Base-by-base conservation (phyloP, 2,329 filamentous ascomycete species). In the Fonsecaea pugnacius region DNA sequence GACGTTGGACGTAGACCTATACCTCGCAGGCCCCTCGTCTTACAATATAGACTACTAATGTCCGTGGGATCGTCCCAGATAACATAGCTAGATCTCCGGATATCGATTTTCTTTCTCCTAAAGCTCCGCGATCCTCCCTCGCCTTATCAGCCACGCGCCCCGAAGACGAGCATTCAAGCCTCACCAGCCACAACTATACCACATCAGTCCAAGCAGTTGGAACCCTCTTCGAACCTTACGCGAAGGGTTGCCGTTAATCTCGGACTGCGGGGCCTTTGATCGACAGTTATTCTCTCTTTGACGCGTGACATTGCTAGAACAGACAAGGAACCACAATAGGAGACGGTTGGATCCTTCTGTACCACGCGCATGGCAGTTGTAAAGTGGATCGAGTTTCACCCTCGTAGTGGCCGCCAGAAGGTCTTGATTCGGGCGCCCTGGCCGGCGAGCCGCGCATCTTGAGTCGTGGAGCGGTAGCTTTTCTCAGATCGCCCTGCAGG, bases 181-280 rank as follows among this genome's bases (percentile, higher is more conserved):
- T 38, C 33, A 38, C 10, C 32, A 59, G 57, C 57, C 57, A 59
- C 57, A 51, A 40, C 30, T 36, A 51, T 21, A 12, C 56, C 56
- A 16, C 10, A 36, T 32, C 9, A 12, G 58, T 53, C 51, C 51
- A 53, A 53, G 32, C 33, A 46, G 21, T 33, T 43, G n/a, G 46
- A 59, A 52, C 46, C 3, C 36, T 21, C 12, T 52, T 58, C 55
- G 55, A 35, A 48, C 43, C 30, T 50, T 48, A 32, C 38, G 32
- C 57, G 43, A 54, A 33, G 48, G 40, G 32, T 21, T 32, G 51
- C 51, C 40, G 57, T 60, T 57, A 64, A 64, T 64, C 62, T 64
- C 62, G 51, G 62, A 52, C 40, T 46, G 36, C 52, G 57, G 57
- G 33, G 27, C 27, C 18, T 33, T 53, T 60, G 62, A 64, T 64